Conservation (phyloP, 768 basidiomycete species). For the Neoboletus subvelutipes region DNA sequence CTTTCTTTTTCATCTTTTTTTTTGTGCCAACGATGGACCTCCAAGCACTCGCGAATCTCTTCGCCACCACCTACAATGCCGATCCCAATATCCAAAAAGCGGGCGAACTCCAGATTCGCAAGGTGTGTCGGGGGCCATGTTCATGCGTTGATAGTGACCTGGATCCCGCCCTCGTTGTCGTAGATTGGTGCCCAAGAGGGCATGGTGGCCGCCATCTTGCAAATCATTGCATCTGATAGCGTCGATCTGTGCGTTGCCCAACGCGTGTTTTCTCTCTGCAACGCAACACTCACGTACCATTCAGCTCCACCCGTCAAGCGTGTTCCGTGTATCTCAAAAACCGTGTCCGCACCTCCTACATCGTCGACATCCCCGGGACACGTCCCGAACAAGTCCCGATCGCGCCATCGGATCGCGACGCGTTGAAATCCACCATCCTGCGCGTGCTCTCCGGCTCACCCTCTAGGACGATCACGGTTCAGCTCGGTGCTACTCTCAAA, state of each 20-base stretch:
- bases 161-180: constrained; percentile 2
- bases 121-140: constrained; percentile 43
- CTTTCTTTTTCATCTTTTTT: not conserved
- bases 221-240: constrained; percentile 78
- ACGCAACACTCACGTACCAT: not conserved
- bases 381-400: constrained; percentile 66
- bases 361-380: constrained; percentile 41
- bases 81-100: constrained; percentile 87
- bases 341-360: constrained; percentile 70
- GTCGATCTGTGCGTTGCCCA: constrained; percentile 65
- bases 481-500: constrained; percentile 73
- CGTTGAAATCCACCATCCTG: constrained; percentile 67
- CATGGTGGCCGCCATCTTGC: constrained; percentile 77
- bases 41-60: constrained; percentile 72
- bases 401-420: constrained; percentile 63
- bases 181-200: constrained; percentile 81
- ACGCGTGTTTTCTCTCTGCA: constrained; percentile 35
- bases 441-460: constrained; percentile 68
- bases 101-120: constrained; percentile 85
- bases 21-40: constrained; percentile 56
- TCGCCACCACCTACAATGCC: constrained; percentile 75
- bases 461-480: constrained; percentile 66
- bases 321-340: constrained; percentile 91
- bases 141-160: not conserved
- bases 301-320: constrained; percentile 78